Conservation (phyloP, 164 flowering plant species). For the Sextonia rubra region DNA sequence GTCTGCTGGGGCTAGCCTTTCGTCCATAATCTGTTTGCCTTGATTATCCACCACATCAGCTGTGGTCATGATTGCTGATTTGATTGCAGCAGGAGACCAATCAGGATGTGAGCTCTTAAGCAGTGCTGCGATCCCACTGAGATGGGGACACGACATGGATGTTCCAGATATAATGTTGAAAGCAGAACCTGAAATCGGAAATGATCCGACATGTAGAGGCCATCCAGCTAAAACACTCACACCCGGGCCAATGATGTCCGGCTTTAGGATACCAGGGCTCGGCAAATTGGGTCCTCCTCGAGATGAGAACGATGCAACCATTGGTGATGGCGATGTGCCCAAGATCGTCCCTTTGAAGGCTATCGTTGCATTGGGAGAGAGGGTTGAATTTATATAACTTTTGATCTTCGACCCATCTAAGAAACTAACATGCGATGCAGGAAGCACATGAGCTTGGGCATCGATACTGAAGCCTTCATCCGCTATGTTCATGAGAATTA, state of each 20-base stretch:
- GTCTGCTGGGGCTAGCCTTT: constrained; percentile 24
- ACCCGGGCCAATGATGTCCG: constrained; percentile 52
- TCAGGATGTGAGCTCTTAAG: constrained; percentile 39
- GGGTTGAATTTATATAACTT: constrained; percentile 40
- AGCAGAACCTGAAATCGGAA: neutral
- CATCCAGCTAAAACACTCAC: constrained; percentile 4
- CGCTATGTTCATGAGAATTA: constrained; percentile 5
- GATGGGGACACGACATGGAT: constrained; percentile 7
- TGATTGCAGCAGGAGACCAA: constrained; percentile 9
- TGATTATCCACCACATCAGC: constrained; percentile 20
- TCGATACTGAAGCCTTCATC: constrained; percentile 22
- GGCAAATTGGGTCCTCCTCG: neutral
- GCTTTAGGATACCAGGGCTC: constrained; percentile 46
- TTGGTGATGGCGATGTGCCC: constrained; percentile 13
- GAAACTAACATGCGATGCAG: constrained; percentile 33
- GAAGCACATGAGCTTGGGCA: constrained; percentile 37
- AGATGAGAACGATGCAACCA: constrained; percentile 7
- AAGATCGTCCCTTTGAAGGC: constrained; percentile 36
- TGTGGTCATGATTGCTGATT: constrained; percentile 14
- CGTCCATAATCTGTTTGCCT: constrained; percentile 28
- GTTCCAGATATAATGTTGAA: constrained; percentile 1
- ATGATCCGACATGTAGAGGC: neutral
- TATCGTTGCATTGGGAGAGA: constrained; percentile 31
- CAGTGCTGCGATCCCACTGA: constrained; percentile 51
- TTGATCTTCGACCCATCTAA: constrained; percentile 29